Percentiles rank a stretch among this genome's conserved stretches.
These are phyloP conservation scores for Uncinocarpus reesii DNA, from an alignment of 2,329 filamentous ascomycete species.

Conservation along the genomic window DNA sequence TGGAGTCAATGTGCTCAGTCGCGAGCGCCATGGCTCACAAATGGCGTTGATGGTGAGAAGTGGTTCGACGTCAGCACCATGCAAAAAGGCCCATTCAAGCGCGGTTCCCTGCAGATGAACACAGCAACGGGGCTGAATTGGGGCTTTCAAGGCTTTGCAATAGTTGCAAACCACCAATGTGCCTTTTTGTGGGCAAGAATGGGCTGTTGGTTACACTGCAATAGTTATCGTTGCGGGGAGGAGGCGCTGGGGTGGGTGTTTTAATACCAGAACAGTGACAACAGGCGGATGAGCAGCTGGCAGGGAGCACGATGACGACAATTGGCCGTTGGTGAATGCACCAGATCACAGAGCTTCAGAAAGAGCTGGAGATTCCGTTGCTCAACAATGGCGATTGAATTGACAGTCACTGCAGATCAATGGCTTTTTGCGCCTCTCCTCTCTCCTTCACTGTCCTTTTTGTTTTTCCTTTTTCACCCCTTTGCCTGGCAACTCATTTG, in stretches of 20 bases:
- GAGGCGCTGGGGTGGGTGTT: not conserved
- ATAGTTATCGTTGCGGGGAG: not conserved
- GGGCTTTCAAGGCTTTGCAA: not conserved
- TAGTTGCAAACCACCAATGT: not conserved
- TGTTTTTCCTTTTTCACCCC: not conserved
- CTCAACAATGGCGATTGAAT: too few relatives aligned
- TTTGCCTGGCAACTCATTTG: not conserved
- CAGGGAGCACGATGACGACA: not conserved
- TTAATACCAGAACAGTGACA: not conserved
- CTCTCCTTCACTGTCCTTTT: not conserved
- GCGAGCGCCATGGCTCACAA: conserved; percentile 10
- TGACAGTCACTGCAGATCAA: too few relatives aligned
- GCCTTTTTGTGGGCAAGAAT: not conserved
- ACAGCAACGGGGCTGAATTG: not conserved
- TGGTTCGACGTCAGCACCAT: conserved; percentile 5
- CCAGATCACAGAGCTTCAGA: too few relatives aligned
- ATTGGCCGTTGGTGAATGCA: not conserved
- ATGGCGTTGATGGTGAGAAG: not conserved
- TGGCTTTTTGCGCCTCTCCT: not conserved
- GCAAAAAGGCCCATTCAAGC: conserved; percentile 7
- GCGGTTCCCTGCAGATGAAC: not conserved
- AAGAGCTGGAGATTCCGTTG: too few relatives aligned
- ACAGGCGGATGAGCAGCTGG: not conserved
- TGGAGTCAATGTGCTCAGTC: conserved; percentile 6
- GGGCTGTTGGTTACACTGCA: not conserved